Percentiles rank a stretch among this genome's conserved stretches.
Evolutionary conservation across 2,329 filamentous ascomycete genomes (phyloP).

Genomic region (Penicillium sp.): DNA sequence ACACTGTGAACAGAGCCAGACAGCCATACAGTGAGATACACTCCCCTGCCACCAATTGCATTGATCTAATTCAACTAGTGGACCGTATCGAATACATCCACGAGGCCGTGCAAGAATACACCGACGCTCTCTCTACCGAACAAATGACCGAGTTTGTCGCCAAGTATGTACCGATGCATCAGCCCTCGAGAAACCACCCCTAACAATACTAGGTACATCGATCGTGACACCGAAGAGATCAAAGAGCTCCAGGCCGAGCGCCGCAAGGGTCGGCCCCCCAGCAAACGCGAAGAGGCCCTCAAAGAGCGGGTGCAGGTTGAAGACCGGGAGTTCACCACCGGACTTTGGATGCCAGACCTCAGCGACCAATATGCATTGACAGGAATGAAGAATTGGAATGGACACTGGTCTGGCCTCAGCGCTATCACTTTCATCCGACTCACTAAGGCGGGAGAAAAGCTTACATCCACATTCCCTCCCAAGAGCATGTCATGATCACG

Average conservation of each 20-base stretch:
- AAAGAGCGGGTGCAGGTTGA: conserved; percentile 70
- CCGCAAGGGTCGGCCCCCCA: conserved; percentile 78
- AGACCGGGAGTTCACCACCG: conserved; percentile 76
- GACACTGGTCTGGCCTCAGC: conserved; percentile 78
- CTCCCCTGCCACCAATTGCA: neutral
- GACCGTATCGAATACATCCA: conserved; percentile 72
- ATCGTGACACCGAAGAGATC: conserved; percentile 40
- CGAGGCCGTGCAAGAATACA: conserved; percentile 52
- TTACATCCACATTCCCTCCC: conserved; percentile 78
- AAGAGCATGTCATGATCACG: conserved; percentile 52
- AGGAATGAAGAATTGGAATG: conserved; percentile 73
- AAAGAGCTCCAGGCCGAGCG: conserved; percentile 57
- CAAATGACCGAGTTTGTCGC: conserved; percentile 56
- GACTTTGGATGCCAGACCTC: conserved; percentile 80
- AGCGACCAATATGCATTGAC: conserved; percentile 65
- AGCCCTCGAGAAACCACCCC: neutral
- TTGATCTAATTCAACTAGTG: conserved; percentile 48
- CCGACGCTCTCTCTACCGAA: conserved; percentile 36
- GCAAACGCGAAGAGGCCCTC: conserved; percentile 73
- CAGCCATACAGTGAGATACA: conserved; percentile 65
- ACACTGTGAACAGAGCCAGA: conserved; percentile 72
- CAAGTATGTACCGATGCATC: conserved; percentile 49
- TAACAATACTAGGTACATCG: conserved; percentile 35
- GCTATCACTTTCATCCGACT: conserved; percentile 77
- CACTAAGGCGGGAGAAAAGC: conserved; percentile 62